Evolutionary conservation across 2,329 filamentous ascomycete genomes (phyloP).

Genomic region (Cladophialophora chaetospira): DNA sequence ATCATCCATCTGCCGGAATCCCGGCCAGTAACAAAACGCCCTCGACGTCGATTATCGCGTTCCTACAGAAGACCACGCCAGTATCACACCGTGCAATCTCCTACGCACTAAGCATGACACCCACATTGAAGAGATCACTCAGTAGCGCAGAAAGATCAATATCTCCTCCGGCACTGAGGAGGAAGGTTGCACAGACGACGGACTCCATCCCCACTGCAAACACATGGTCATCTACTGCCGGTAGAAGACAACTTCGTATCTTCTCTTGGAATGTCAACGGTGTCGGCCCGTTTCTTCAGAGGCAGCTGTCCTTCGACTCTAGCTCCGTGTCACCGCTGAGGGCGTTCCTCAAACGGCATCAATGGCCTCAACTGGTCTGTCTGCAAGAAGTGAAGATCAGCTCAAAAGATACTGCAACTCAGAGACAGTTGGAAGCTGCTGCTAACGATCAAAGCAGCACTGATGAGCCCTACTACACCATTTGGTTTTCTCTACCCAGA

Average conservation of each 20-base stretch:
- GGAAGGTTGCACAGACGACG: conserved; percentile 14
- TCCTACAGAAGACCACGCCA: too few species aligned
- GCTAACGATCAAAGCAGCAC: conserved; percentile 35
- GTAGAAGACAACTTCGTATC: conserved; percentile 30
- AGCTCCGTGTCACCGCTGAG: conserved; percentile 37
- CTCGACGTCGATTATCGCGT: too few species aligned
- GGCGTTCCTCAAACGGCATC: conserved; percentile 47
- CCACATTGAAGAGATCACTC: conserved; percentile 19
- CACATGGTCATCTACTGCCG: conserved; percentile 3
- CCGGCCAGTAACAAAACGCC: too few species aligned
- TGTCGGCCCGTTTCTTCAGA: conserved; percentile 47
- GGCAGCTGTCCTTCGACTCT: conserved; percentile 40
- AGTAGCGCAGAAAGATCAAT: conserved; percentile 18
- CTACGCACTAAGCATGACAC: too few species aligned
- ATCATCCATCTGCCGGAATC: too few species aligned
- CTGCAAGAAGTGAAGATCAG: conserved; percentile 56
- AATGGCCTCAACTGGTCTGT: conserved; percentile 49
- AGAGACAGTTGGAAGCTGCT: conserved; percentile 44
- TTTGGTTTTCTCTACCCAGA: conserved; percentile 51
- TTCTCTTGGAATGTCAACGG: conserved; percentile 55
- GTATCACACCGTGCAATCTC: neutral
- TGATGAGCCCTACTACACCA: conserved; percentile 43
- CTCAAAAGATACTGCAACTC: conserved; percentile 42
- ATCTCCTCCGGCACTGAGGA: conserved; percentile 21
- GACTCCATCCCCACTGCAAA: conserved; percentile 14